Conservation (phyloP, 1,139 yeast species). For the Saccharomyces hybrid region DNA sequence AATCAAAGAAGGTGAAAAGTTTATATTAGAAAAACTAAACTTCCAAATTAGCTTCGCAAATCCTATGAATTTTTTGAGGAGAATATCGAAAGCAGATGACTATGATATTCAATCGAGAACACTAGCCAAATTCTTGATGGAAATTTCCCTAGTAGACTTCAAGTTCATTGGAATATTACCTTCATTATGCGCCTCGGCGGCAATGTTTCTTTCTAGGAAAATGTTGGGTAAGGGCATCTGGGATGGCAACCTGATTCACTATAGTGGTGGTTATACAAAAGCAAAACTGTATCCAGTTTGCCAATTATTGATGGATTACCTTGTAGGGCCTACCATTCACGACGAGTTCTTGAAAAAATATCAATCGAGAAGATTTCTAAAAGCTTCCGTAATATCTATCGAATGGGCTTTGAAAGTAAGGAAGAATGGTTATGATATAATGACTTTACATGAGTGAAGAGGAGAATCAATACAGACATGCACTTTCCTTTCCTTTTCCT, state of each 20-base stretch:
- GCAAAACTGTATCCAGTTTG: slow-evolving; percentile 61
- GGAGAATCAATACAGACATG: not conserved
- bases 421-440: slow-evolving; percentile 33
- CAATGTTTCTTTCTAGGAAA: slow-evolving; percentile 77
- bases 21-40: slow-evolving; percentile 60
- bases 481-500: too few relatives aligned
- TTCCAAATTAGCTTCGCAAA: slow-evolving; percentile 81
- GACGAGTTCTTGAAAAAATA: slow-evolving; percentile 88
- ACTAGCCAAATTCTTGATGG: slow-evolving; percentile 77
- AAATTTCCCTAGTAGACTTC: slow-evolving; percentile 71
- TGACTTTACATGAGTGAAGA: slow-evolving; percentile 31
- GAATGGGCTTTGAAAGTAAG: slow-evolving; percentile 66
- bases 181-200: slow-evolving; percentile 76
- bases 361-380: slow-evolving; percentile 78
- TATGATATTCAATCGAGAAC: slow-evolving; percentile 87
- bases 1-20: slow-evolving; percentile 75
- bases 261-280: slow-evolving; percentile 81
- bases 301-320: slow-evolving; percentile 62
- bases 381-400: slow-evolving; percentile 76
- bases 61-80: slow-evolving; percentile 83
- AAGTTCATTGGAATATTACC: slow-evolving; percentile 69
- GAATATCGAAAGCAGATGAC: slow-evolving; percentile 88
- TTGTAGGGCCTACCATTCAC: slow-evolving; percentile 71
- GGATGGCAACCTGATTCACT: slow-evolving; percentile 74
- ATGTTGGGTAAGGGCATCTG: slow-evolving; percentile 65